A percentile compares a stretch with the other conserved stretches of the same genome.
Conservation (phyloP, 441 rosid genomes). For the Isatis lusitanica region DNA sequence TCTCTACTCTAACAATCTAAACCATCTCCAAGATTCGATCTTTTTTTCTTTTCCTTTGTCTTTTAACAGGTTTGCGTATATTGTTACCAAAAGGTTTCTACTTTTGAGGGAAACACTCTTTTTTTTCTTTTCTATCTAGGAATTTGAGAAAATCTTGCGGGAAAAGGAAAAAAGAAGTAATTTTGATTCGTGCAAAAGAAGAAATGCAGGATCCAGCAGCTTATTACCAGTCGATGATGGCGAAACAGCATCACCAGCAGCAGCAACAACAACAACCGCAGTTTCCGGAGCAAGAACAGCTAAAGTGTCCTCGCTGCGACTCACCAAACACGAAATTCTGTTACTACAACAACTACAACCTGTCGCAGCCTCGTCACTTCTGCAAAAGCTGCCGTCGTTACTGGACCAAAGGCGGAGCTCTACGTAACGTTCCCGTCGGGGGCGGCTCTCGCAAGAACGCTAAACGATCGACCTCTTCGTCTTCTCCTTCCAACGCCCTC, state of each 20-base stretch:
- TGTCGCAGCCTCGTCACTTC: slow-evolving; percentile 42
- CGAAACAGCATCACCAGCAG: slow-evolving; percentile 8
- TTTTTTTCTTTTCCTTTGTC: too few species aligned
- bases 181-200: neutral
- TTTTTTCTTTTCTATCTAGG: neutral
- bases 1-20: neutral
- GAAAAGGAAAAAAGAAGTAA: neutral
- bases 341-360: slow-evolving; percentile 41
- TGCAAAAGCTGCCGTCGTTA: slow-evolving; percentile 44
- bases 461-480: slow-evolving; percentile 24
- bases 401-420: slow-evolving; percentile 44
- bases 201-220: slow-evolving; percentile 41
- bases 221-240: slow-evolving; percentile 40
- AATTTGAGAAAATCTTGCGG: neutral
- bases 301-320: slow-evolving; percentile 41
- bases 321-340: slow-evolving; percentile 39
- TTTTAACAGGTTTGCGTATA: too few species aligned
- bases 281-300: slow-evolving; percentile 37
- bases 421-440: slow-evolving; percentile 39
- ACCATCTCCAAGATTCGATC: slow-evolving; percentile 1
- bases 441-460: slow-evolving; percentile 41
- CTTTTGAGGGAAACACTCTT: neutral
- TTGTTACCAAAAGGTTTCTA: neutral
- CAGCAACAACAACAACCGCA: slow-evolving; percentile 17
- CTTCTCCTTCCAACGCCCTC: slow-evolving; percentile 6